Percentiles rank a stretch among this genome's conserved stretches.
phyloP scores from a whole-genome alignment of 768 basidiomycete species.

The Boletus barrowsii region DNA sequence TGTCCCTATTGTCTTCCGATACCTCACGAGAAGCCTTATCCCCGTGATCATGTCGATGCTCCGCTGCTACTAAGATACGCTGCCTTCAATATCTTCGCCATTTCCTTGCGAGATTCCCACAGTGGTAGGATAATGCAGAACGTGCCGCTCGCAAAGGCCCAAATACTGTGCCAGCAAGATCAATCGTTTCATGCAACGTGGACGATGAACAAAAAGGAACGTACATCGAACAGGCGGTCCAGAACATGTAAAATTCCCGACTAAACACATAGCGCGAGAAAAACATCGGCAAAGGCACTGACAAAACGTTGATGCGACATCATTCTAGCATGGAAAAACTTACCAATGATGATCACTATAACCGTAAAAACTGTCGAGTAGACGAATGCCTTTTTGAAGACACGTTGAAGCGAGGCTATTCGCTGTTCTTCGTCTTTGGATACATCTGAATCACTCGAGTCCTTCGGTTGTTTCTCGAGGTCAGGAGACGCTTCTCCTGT shows the following conservation, averaged over 20 bases:
- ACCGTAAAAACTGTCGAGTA: constrained; percentile 33
- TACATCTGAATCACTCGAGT: not conserved
- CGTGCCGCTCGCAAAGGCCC: constrained; percentile 35
- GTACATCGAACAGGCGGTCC: constrained; percentile 40
- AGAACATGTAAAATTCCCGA: constrained; percentile 36
- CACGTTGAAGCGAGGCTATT: constrained; percentile 21
- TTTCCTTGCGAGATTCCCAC: constrained; percentile 37
- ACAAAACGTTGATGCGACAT: not conserved
- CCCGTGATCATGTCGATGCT: not conserved
- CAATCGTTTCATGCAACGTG: not conserved
- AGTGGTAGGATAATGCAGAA: constrained; percentile 37
- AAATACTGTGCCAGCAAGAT: constrained; percentile 25
- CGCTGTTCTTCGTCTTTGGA: constrained; percentile 4
- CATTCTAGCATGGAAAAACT: not conserved
- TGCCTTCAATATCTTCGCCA: constrained; percentile 20
- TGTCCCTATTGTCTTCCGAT: not conserved
- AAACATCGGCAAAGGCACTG: constrained; percentile 39
- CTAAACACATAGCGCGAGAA: constrained; percentile 38
- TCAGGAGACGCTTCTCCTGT: constrained; percentile 7
- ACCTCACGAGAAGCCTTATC: not conserved
- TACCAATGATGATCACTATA: constrained; percentile 36
- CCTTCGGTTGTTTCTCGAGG: constrained; percentile 14
- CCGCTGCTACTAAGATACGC: constrained; percentile 6
- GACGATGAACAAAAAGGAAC: constrained; percentile 2
- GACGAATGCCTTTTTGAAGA: constrained; percentile 34